A percentile compares a stretch with the other conserved stretches of the same genome.
phyloP scores from a whole-genome alignment of 805 yeast species.

The Kuraishia hungarica region DNA sequence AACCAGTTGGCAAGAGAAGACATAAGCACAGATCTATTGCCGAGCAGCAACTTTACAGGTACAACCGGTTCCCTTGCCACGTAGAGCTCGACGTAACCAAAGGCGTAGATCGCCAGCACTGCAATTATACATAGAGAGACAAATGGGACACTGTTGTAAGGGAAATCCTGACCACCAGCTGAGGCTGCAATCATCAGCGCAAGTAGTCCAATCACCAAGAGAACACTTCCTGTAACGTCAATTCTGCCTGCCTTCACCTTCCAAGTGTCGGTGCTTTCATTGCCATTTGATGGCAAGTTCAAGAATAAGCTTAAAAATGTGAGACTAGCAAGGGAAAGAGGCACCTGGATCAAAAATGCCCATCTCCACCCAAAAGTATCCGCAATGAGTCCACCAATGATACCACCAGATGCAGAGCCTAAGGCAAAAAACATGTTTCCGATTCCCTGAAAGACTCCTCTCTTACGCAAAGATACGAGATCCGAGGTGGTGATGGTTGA shows the following conservation, averaged over 20 bases:
- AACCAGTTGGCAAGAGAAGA: slow-evolving; percentile 60
- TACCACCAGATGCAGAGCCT: slow-evolving; percentile 73
- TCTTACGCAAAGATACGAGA: slow-evolving; percentile 67
- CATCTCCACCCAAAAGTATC: slow-evolving; percentile 58
- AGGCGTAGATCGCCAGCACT: slow-evolving; percentile 26
- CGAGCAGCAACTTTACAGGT: slow-evolving; percentile 42
- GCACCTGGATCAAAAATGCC: slow-evolving; percentile 48
- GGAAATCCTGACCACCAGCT: slow-evolving; percentile 40
- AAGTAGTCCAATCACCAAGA: slow-evolving; percentile 35
- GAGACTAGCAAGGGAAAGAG: slow-evolving; percentile 39
- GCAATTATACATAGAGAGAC: slow-evolving; percentile 22
- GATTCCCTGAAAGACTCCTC: slow-evolving; percentile 83
- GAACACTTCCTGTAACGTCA: slow-evolving; percentile 44
- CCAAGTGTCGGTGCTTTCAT: slow-evolving; percentile 23
- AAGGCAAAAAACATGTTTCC: slow-evolving; percentile 72
- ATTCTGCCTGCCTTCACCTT: slow-evolving; percentile 41
- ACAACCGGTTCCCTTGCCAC: slow-evolving; percentile 50
- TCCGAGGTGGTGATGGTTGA: slow-evolving; percentile 75
- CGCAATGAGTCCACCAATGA: slow-evolving; percentile 49
- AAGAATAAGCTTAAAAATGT: slow-evolving; percentile 28
- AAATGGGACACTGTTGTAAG: slow-evolving; percentile 29
- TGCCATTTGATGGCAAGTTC: slow-evolving; percentile 33
- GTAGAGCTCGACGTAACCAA: slow-evolving; percentile 33
- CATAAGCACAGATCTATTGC: slow-evolving; percentile 51
- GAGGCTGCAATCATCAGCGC: slow-evolving; percentile 42